A percentile compares a stretch with the other conserved stretches of the same genome.
These are phyloP conservation scores for Pleurotus djamor DNA, from an alignment of 768 basidiomycete genomes.

Conservation along the genomic window DNA sequence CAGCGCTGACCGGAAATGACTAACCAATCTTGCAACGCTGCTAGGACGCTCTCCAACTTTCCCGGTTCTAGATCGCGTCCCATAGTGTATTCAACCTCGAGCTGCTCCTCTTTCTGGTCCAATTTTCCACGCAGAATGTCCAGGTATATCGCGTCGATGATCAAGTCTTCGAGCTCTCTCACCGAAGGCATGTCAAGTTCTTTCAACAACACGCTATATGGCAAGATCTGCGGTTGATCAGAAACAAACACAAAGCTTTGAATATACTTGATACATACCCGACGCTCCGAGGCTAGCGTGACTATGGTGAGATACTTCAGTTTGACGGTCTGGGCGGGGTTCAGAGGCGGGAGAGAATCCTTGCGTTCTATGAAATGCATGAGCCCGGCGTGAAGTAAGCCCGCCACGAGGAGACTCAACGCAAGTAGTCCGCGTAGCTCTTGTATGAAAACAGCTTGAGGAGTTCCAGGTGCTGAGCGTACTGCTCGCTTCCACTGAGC, in stretches of 20 bases:
- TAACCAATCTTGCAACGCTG: constrained; percentile 67
- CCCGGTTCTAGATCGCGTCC: constrained; percentile 86
- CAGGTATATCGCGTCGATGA: constrained; percentile 95
- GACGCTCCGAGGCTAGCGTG: constrained; percentile 70
- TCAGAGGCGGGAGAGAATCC: constrained; percentile 63
- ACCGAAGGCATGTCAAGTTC: constrained; percentile 75
- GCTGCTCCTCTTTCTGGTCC: constrained; percentile 86
- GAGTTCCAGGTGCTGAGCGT: constrained; percentile 58
- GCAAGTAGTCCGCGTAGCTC: constrained; percentile 80
- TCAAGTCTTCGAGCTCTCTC: constrained; percentile 91
- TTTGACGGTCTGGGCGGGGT: constrained; percentile 75
- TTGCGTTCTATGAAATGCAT: constrained; percentile 52
- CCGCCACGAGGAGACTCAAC: constrained; percentile 39
- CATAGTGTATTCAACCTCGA: constrained; percentile 92
- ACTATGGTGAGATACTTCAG: constrained; percentile 93
- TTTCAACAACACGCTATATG: constrained; percentile 71
- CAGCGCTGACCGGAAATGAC: constrained; percentile 15
- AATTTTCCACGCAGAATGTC: constrained; percentile 88
- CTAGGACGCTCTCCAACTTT: constrained; percentile 57
- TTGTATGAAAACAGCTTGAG: constrained; percentile 90
- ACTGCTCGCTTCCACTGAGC: constrained; percentile 67
- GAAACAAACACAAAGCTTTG: no score
- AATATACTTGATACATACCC: no score
- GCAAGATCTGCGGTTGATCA: constrained; percentile 57
- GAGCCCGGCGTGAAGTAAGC: no score